Evolutionary conservation across 306 rosid species (phyloP).

Genomic region (Sesbania bispinosa): DNA sequence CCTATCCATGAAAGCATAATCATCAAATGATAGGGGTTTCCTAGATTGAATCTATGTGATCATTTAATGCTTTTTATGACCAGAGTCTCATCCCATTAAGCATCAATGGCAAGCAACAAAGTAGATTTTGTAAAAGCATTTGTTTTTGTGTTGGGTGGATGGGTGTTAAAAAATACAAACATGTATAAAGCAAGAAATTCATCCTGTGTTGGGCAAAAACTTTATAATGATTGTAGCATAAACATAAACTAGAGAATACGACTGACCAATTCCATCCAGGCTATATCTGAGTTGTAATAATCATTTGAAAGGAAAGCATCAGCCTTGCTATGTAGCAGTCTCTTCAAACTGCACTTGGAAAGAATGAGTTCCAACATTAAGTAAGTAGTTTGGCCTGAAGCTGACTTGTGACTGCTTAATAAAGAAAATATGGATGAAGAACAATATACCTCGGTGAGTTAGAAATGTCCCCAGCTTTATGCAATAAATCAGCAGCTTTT

Average conservation of each 20-base stretch:
- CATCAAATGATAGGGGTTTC: background rate
- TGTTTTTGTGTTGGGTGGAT: background rate
- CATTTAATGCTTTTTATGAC: background rate
- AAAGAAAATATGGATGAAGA: conserved; percentile 10
- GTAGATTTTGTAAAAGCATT: background rate
- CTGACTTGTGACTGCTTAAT: background rate
- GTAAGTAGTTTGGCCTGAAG: conserved; percentile 11
- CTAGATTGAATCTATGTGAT: background rate
- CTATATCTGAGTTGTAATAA: conserved; percentile 84
- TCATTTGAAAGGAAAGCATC: conserved; percentile 90
- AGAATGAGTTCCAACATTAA: conserved; percentile 23
- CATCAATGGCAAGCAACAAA: background rate
- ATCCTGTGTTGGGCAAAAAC: background rate
- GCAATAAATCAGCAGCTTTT: conserved; percentile 75
- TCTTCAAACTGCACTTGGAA: conserved; percentile 67
- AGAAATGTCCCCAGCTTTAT: conserved; percentile 70
- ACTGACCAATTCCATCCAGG: conserved; percentile 97
- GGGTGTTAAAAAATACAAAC: background rate
- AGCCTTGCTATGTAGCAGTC: conserved; percentile 84
- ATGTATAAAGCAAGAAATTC: background rate
- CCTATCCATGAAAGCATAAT: background rate
- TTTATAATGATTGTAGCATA: background rate
- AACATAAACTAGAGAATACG: conserved; percentile 16
- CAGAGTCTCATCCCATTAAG: background rate
- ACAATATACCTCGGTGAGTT: conserved; percentile 63